These are phyloP conservation scores for Chimonanthus salicifolius DNA, from an alignment of 164 flowering plant genomes.

Conservation along the genomic window DNA sequence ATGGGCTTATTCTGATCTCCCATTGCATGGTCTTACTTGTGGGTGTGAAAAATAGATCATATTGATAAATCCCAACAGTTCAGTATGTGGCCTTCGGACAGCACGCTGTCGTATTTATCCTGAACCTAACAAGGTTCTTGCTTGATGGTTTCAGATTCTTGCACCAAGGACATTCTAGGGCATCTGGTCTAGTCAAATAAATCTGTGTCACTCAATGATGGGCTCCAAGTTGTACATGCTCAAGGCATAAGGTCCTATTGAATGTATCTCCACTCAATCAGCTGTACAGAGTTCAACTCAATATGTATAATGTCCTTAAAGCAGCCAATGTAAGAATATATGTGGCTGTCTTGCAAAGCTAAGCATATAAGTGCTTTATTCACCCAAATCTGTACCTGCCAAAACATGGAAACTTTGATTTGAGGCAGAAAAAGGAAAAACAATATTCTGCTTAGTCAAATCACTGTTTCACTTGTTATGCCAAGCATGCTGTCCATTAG, in stretches of 20 bases:
- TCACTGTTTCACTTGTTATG: not conserved
- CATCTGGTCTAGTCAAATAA: no score
- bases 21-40: no score
- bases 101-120: not conserved
- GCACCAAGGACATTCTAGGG: no score
- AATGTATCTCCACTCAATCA: not conserved
- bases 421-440: not conserved
- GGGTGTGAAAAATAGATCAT: no score
- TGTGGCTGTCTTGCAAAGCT: not conserved
- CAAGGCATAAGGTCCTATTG: not conserved
- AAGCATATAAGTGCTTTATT: not conserved
- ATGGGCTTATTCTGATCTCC: no score
- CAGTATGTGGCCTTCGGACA: not conserved
- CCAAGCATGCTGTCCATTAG: not conserved
- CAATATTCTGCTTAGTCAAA: not conserved
- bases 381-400: not conserved
- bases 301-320: no score
- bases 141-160: no score
- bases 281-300: not conserved
- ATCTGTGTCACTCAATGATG: no score
- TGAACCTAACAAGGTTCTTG: no score
- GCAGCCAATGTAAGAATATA: not conserved
- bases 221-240: no score
- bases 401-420: no score
- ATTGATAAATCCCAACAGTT: no score